Evolutionary conservation across 805 yeast species (phyloP).

Genomic region (Debaryomyces hansenii): DNA sequence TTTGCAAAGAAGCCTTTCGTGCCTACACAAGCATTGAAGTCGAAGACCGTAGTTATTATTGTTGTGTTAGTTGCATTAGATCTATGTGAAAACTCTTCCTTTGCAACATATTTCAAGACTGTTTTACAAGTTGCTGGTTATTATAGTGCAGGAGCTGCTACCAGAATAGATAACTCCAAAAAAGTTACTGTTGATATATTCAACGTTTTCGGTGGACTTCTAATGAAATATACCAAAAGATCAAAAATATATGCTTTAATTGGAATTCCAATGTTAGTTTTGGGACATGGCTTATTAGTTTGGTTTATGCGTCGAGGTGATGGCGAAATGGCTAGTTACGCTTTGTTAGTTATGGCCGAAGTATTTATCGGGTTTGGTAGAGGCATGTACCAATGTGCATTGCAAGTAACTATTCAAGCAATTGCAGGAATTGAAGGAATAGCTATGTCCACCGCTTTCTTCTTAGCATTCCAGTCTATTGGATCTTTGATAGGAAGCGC

Average conservation of each 20-base stretch:
- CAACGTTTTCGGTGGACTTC: slow-evolving; percentile 21
- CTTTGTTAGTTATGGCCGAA: no score
- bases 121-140: slow-evolving; percentile 18
- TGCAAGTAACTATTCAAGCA: no score
- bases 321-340: no score
- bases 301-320: no score
- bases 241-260: slow-evolving; percentile 23
- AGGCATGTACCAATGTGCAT: no score
- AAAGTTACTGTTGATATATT: slow-evolving; percentile 24
- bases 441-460: no score
- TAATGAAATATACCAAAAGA: slow-evolving; percentile 26
- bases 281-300: no score
- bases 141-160: slow-evolving; percentile 19
- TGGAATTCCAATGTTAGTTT: no score
- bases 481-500: no score
- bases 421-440: no score
- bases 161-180: slow-evolving; percentile 27
- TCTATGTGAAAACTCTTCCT: slow-evolving; percentile 21
- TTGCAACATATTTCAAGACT: slow-evolving; percentile 22
- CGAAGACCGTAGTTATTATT: slow-evolving; percentile 15
- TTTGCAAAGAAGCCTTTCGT: slow-evolving; percentile 20
- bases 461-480: no score
- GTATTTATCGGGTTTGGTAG: no score
- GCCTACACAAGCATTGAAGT: slow-evolving; percentile 18
- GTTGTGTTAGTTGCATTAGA: slow-evolving; percentile 19